Evolutionary conservation across 2,329 filamentous ascomycete species (phyloP), one percentile per base, ranked within the genome.

Genomic region (Aspergillus thermomutatus): DNA sequence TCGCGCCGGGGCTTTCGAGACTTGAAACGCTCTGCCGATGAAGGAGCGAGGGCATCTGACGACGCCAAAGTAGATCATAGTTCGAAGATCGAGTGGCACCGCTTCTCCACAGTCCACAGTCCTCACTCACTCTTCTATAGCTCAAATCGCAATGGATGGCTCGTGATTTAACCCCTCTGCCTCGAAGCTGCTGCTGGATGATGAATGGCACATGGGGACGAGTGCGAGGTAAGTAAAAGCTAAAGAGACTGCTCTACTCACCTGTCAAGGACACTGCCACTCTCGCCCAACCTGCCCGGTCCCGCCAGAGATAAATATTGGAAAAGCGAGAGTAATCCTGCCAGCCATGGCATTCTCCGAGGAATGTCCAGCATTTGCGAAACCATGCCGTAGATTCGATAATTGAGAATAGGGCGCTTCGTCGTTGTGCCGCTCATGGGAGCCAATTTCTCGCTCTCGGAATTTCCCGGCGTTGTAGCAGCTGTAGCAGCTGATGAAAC

Each of bases 261-360:
- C 93, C 91, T 95, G 80, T 97, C 93, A 75, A 97, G 79, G 73
- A 87, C 82, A 62, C 91, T 87, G 73, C 95, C 83, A 27, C 88
- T 84, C 67, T 83, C 82, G 70, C 89, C 91, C 62, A 96, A 75
- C 75, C 77, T 83, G 67, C 91, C 90, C 62, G 90, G 90, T 25
- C 92, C 91, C 67, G 81, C 80, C 69, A 93, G 76, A 67, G 87
- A 82, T 64, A 86, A 81, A 80, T 89, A 87, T 76, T 94, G 91
- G 64, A 88, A 73, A 74, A 96, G 83, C 56, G 89, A 89, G 58
- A 94, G 73, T 64, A 84, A 79, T 70, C 91, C 91, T 69, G 82
- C 82, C 55, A 96, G 82, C 93, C 93, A 97, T 61, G 93, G 93
- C 91, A 96, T 96, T 74, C 91, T 89, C 63, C 79, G 75, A 64